Conservation (phyloP, 768 basidiomycete genomes). For the Pisolithus orientalis region DNA sequence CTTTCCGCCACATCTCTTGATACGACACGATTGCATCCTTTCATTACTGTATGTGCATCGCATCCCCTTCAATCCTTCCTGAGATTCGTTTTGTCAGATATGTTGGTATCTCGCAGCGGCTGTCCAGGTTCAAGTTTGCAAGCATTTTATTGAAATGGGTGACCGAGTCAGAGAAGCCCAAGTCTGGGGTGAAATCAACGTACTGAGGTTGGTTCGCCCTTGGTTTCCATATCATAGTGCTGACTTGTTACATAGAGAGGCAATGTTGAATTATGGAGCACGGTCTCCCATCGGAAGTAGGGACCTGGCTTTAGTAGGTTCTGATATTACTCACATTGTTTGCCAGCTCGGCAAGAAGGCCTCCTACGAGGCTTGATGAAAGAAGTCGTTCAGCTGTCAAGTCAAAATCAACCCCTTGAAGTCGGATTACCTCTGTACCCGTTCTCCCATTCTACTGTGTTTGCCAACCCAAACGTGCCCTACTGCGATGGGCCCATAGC, state of each 20-base stretch:
- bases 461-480: slow-evolving; percentile 42
- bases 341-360: slow-evolving; percentile 72
- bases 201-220: slow-evolving; percentile 51
- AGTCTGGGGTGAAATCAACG: slow-evolving; percentile 86
- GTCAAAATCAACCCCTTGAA: slow-evolving; percentile 72
- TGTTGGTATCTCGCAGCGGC: slow-evolving; percentile 91
- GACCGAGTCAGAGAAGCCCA: slow-evolving; percentile 68
- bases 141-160: slow-evolving; percentile 78
- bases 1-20: slow-evolving; percentile 81
- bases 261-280: slow-evolving; percentile 76
- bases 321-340: slow-evolving; percentile 6
- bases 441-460: slow-evolving; percentile 65
- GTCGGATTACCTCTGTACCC: slow-evolving; percentile 78
- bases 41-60: slow-evolving; percentile 56
- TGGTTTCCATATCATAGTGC: neutral
- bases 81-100: slow-evolving; percentile 42
- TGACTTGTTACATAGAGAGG: slow-evolving; percentile 44
- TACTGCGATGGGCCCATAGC: slow-evolving; percentile 23
- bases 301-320: slow-evolving; percentile 20
- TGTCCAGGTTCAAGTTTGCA: slow-evolving; percentile 81
- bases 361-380: slow-evolving; percentile 78
- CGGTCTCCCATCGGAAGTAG: slow-evolving; percentile 80
- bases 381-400: slow-evolving; percentile 79
- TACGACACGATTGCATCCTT: slow-evolving; percentile 73
- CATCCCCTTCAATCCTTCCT: slow-evolving; percentile 1